Evolutionary conservation across 495 filamentous ascomycete species (phyloP), one percentile per base, ranked within the genome.

Genomic region (Pyrenopolyporus hunteri): DNA sequence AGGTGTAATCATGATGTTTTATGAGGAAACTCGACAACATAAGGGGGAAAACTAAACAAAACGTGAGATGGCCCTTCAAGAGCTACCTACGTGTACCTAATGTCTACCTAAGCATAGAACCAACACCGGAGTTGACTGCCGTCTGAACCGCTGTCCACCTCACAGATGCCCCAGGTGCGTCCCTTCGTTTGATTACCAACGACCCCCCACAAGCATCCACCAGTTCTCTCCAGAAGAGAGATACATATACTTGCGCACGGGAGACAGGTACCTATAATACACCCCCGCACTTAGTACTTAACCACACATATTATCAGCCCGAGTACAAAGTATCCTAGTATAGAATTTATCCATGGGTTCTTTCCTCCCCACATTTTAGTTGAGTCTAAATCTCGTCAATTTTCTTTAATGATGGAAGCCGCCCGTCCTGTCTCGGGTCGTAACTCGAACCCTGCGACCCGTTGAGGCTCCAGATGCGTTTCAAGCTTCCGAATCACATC

Each of bases 381-480:
- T 25, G 9, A 31, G 44, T 26, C 14, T 55, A 42, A 52, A 57
- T 57, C 22, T 56, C 46, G 43, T 62, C 59, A 44, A 33, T 56
- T 62, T 49, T 42, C 48, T 23, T 53, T 35, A 50, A 36, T 57
- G 37, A 54, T 58, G 49, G 37, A 59, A 58, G 44, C 26, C 31
- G 50, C 55, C 45, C 23, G 35, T 26, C 5, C 28, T 56, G 50
- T 65, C 56, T 52, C 56, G 62, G 62, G 56, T 58, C 56, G 37
- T 39, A 60, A 56, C 39, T 56, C 47, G 50, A 29, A 56, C 56
- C 55, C 62, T 59, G 62, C 62, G 49, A 52, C 61, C 61, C 49
- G 42, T 64, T 64, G 62, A 59, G 62, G 49, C 62, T 60, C 62
- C 53, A 63, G 52, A 23, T 46, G 14, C 36, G 63, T 66, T 66